These are phyloP conservation scores for Aureobasidium sp. DNA, from an alignment of 2,329 filamentous ascomycete species.

Conservation along the genomic window DNA sequence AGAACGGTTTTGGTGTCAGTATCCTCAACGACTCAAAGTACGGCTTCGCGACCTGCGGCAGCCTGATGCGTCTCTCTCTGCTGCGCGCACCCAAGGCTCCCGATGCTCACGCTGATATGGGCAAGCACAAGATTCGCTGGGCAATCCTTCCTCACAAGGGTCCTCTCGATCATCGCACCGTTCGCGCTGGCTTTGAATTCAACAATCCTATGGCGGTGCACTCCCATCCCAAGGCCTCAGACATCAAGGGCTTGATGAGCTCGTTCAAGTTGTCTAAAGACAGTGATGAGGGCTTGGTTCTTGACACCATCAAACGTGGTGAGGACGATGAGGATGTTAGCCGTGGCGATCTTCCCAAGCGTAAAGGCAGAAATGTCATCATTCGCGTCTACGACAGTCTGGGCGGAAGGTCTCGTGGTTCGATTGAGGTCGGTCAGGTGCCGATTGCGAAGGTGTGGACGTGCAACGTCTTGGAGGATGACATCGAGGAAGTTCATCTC, in stretches of 20 bases:
- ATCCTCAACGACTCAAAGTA: slow-evolving; percentile 96
- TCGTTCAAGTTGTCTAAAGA: slow-evolving; percentile 54
- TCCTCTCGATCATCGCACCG: slow-evolving; percentile 59
- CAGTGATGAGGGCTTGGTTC: slow-evolving; percentile 56
- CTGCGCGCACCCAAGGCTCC: slow-evolving; percentile 89
- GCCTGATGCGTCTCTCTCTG: slow-evolving; percentile 79
- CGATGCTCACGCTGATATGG: slow-evolving; percentile 92
- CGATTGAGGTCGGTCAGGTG: slow-evolving; percentile 56
- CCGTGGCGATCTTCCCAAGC: slow-evolving; percentile 44
- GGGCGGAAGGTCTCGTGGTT: slow-evolving; percentile 69
- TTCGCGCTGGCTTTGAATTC: slow-evolving; percentile 81
- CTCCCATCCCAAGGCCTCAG: slow-evolving; percentile 24
- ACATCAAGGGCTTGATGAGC: slow-evolving; percentile 27
- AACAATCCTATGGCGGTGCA: slow-evolving; percentile 68
- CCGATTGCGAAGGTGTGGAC: slow-evolving; percentile 70
- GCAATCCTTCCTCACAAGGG: slow-evolving; percentile 82
- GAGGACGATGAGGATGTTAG: slow-evolving; percentile 48
- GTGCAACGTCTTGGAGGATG: slow-evolving; percentile 83
- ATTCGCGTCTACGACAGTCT: slow-evolving; percentile 81
- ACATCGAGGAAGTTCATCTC: slow-evolving; percentile 57
- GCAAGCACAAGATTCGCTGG: slow-evolving; percentile 70
- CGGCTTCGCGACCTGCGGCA: slow-evolving; percentile 84
- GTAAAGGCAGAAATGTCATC: slow-evolving; percentile 71
- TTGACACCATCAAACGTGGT: slow-evolving; percentile 88
- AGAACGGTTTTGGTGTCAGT: slow-evolving; percentile 81